Conservation (phyloP, 225 moss, liverwort and hornwort genomes). For the Pseudisothecium myosuroides region DNA sequence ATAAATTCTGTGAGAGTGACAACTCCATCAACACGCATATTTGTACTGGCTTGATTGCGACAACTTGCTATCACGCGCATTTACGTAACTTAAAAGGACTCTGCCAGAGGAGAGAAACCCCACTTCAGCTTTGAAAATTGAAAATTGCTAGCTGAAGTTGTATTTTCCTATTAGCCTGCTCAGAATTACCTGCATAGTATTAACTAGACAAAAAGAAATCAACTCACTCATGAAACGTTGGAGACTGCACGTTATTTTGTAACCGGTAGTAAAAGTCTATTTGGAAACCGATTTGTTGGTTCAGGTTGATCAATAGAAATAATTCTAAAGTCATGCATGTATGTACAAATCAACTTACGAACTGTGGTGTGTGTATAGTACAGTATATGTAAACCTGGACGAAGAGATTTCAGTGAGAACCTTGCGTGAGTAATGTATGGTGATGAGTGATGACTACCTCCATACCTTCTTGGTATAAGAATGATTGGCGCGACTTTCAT, state of each 20-base stretch:
- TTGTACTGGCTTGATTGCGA: constrained; percentile 16
- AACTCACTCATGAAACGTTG: background rate
- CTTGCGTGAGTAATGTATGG: background rate
- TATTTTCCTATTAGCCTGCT: background rate
- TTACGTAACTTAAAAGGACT: constrained; percentile 2
- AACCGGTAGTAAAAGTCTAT: background rate
- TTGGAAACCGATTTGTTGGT: background rate
- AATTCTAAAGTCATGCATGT: background rate
- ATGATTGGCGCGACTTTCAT: constrained; percentile 33
- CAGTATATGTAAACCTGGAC: background rate
- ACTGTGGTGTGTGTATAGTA: too few species aligned
- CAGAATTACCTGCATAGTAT: background rate
- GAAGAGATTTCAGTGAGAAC: constrained; percentile 4
- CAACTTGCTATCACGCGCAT: constrained; percentile 13
- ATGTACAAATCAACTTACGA: background rate
- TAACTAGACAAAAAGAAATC: background rate
- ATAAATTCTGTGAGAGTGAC: constrained; percentile 14
- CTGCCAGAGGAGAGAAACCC: background rate
- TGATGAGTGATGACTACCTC: constrained; percentile 3
- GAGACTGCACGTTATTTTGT: background rate
- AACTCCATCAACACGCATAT: constrained; percentile 14
- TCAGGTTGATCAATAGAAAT: background rate
- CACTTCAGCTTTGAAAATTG: background rate
- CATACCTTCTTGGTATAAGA: constrained; percentile 13
- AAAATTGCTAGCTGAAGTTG: background rate